phyloP scores from a whole-genome alignment of 768 basidiomycete species.

The Gymnopilus dilepis region DNA sequence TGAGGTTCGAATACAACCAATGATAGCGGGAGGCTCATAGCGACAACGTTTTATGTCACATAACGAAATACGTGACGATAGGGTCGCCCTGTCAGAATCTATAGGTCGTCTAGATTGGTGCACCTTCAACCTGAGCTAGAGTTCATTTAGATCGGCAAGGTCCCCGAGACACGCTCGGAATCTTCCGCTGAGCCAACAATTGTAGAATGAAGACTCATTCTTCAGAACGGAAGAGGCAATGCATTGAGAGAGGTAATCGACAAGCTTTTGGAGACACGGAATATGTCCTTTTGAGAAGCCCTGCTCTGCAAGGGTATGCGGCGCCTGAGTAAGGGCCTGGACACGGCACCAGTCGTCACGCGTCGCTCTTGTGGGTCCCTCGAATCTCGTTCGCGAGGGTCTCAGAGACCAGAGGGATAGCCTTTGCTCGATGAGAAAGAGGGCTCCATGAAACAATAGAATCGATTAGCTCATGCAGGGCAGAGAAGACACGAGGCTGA shows the following conservation, averaged over 20 bases:
- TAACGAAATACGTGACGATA: constrained; percentile 1
- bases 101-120: not conserved
- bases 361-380: not conserved
- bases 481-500: not conserved
- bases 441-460: not conserved
- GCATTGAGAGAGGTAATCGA: not conserved
- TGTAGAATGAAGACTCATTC: not conserved
- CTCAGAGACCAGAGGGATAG: not conserved
- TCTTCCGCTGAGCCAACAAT: not conserved
- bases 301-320: not conserved
- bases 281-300: not conserved
- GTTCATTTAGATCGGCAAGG: not conserved
- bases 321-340: not conserved
- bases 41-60: not conserved
- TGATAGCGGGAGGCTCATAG: not conserved
- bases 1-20: not conserved
- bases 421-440: not conserved
- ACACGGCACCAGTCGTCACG: not conserved
- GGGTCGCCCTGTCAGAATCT: not conserved
- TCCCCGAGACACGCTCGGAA: constrained; percentile 2
- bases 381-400: not conserved
- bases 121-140: not conserved
- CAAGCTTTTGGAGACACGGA: not conserved
- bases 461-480: not conserved
- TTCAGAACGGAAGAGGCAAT: not conserved